Evolutionary conservation across 371 early-diverging fungal genomes (phyloP), one percentile per base, ranked within the genome.

Genomic region (Mucor saturninus): DNA sequence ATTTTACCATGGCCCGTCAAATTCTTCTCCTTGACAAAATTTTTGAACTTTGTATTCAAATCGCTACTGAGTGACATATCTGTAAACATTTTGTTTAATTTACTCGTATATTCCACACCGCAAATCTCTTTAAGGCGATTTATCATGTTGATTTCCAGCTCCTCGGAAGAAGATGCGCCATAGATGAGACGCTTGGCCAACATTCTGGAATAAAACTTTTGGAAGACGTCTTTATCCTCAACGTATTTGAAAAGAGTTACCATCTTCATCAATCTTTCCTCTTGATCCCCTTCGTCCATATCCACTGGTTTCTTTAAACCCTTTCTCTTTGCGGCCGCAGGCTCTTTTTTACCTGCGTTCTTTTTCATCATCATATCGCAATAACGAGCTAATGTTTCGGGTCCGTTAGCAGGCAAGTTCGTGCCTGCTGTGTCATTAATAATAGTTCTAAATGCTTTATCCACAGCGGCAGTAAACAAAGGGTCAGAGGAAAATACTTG

Each of bases 181-280:
- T 90, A 43, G 21, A 97, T 91, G 8, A 97, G 80, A 26, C 98
- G 94, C 56, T 93, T 91, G 39, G 96, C 93, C 65, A 97, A 70
- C 80, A 86, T 87, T 61, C 89, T 86, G n/a, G 91, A 87, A 74
- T 97, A 97, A 60, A 93, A 93, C 79, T 94, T 93, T 73, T 96
- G 96, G 77, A 96, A 97, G 8, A 96, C 90, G 67, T 97, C 98
- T 72, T 93, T 92, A 74, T 95, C 96, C 54, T 95, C 95, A 21
- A 97, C 87, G 68, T 94, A 98, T 67, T 92, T 91, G 79, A 94
- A 96, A 32, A 93, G 76, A 0, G 86, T 88, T 57, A 77, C 76
- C 77, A 82, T 79, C 40, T 73, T 80, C 50, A 68, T 65, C 13
- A 86, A 66, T 59, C 76, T 75, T n/a, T 76, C 83, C 61, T 89